These are phyloP conservation scores for Venturia aucupariae DNA, from an alignment of 2,329 filamentous ascomycete species.

Conservation along the genomic window DNA sequence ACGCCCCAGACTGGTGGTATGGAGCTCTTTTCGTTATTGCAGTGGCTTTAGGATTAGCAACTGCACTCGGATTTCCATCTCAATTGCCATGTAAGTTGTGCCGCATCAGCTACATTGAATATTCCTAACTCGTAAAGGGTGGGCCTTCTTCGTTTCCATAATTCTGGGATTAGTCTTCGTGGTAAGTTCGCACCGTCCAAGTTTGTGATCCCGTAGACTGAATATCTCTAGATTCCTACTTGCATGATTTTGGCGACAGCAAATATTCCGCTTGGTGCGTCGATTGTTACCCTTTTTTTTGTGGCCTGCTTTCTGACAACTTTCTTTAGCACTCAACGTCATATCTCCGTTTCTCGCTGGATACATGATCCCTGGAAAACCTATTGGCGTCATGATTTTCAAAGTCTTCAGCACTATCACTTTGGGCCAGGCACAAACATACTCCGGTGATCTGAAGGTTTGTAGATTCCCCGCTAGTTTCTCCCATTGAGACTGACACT, in stretches of 20 bases:
- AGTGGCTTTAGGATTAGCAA: slow-evolving; percentile 23
- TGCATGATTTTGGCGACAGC: slow-evolving; percentile 54
- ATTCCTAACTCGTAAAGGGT: slow-evolving; percentile 21
- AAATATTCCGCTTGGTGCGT: slow-evolving; percentile 41
- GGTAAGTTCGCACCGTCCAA: slow-evolving; percentile 26
- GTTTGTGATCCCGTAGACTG: background rate
- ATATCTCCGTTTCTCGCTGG: slow-evolving; percentile 41
- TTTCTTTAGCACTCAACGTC: slow-evolving; percentile 32
- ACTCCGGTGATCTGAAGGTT: slow-evolving; percentile 16
- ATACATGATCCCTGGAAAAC: slow-evolving; percentile 40
- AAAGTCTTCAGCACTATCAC: slow-evolving; percentile 22
- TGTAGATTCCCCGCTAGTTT: slow-evolving; percentile 22
- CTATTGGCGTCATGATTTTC: slow-evolving; percentile 44
- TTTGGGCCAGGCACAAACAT: slow-evolving; percentile 22
- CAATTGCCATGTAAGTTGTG: slow-evolving; percentile 28
- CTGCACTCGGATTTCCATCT: slow-evolving; percentile 26
- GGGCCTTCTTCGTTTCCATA: slow-evolving; percentile 45
- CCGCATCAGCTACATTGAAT: background rate
- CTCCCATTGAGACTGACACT: slow-evolving; percentile 40
- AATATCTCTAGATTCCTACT: slow-evolving; percentile 28
- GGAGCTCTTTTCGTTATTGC: slow-evolving; percentile 48
- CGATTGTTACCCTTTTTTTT: background rate
- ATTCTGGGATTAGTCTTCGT: slow-evolving; percentile 24
- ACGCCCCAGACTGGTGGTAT: slow-evolving; percentile 30
- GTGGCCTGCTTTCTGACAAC: background rate